These are phyloP conservation scores for Melastoma malabathricum DNA, from an alignment of 345 rosid genomes.

Conservation along the genomic window DNA sequence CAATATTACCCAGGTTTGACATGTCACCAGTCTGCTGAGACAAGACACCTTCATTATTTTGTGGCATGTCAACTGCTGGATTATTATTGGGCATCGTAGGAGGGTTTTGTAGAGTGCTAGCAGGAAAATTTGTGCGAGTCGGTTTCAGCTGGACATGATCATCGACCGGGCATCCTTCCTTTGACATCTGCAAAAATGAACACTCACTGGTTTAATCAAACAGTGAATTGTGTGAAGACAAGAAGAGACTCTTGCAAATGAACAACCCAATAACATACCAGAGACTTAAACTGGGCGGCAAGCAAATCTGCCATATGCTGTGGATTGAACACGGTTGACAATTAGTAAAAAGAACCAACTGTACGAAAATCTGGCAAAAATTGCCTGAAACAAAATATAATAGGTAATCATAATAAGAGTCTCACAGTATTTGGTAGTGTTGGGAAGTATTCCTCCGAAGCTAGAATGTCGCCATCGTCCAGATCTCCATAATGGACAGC, in stretches of 20 bases:
- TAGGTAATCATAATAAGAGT: conserved; percentile 3
- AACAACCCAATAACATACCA: conserved; percentile 36
- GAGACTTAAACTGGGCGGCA: conserved; percentile 43
- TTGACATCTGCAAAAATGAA: conserved; percentile 47
- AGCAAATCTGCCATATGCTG: conserved; percentile 92
- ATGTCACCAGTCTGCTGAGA: conserved; percentile 45
- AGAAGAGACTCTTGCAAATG: conserved; percentile 6
- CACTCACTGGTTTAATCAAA: conserved; percentile 5
- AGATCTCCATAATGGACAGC: conserved; percentile 74
- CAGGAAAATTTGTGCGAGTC: conserved; percentile 24
- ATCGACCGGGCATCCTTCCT: conserved; percentile 45
- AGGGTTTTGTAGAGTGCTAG: conserved; percentile 39
- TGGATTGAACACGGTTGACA: conserved; percentile 10
- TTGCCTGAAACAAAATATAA: not conserved
- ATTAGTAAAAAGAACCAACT: conserved; percentile 6
- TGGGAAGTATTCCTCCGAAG: conserved; percentile 62
- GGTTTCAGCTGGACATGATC: conserved; percentile 48
- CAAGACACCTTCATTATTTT: conserved; percentile 39
- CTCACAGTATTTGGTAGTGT: conserved; percentile 76
- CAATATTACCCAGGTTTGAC: conserved; percentile 31
- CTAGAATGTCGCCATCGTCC: conserved; percentile 53
- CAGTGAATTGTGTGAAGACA: conserved; percentile 5
- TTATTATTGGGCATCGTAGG: conserved; percentile 34
- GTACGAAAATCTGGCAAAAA: too few relatives aligned
- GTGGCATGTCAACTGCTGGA: conserved; percentile 43